Evolutionary conservation across 306 rosid genomes (phyloP), one percentile per base, ranked within the genome.

Genomic region (Canavalia ensiformis): DNA sequence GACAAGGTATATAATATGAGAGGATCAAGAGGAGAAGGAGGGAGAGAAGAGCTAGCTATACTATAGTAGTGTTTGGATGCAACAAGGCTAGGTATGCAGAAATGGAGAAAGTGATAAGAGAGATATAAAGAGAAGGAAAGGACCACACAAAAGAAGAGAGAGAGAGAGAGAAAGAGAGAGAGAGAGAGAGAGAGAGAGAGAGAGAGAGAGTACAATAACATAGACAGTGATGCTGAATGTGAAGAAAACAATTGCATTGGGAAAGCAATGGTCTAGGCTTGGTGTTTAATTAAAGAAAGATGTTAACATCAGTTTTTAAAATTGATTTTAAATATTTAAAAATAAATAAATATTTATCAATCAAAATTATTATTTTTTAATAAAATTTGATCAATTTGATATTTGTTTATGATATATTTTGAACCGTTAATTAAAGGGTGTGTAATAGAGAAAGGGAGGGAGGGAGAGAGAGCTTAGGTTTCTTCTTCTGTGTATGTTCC

Each of bases 241-340:
- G 97, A 67, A 85, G 92, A 87, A 82, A 92, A 95, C 94, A 93
- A 89, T 5, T 87, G 92, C 90, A 57, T 89, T 85, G 93, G 92
- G 92, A 90, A 88, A 82, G 89, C 56, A 91, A 85, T 73, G 84
- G 81, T 74, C 74, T 82, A 86, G 89, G 81, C 85, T 79, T 74
- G 11, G 75, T 86, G 78, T 82, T 76, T 80, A 72, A 72, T 76
- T 67, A 56, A 68, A 29, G 30, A 31, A 34, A 68, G 12, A 86
- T 37, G 25, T 18, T 18, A 18, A 18, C 25, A 18, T 18, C 25
- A 18, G 25, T 18, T 18, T 18, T 18, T 18, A 18, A 18, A 18
- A 18, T 18, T 18, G 25, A 18, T 18, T 18, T 18, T 18, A 18
- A 18, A 18, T 18, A 18, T 18, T 18, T 18, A 18, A 18, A 18